Evolutionary conservation across 179 eudicot species (phyloP).

Genomic region (Drosera spatulata): DNA sequence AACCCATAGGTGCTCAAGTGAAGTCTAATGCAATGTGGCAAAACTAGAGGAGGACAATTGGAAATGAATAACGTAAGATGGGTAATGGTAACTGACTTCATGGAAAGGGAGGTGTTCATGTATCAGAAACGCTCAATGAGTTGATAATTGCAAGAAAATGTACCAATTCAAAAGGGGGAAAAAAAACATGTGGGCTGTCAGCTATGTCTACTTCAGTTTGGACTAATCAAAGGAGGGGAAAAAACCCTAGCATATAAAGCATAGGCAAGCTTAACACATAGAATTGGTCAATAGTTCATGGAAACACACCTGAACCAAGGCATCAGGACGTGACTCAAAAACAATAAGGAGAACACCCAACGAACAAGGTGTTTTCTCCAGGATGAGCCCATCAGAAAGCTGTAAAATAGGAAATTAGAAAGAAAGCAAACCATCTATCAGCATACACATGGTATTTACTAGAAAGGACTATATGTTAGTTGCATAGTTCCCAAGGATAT

Average conservation of each 20-base stretch:
- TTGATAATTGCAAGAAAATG: no score
- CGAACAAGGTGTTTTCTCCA: constrained; percentile 76
- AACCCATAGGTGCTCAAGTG: no score
- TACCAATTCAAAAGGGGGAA: no score
- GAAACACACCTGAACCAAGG: constrained; percentile 73
- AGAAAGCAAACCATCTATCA: neutral
- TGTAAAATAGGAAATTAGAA: constrained; percentile 13
- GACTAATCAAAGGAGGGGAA: no score
- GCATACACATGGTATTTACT: neutral
- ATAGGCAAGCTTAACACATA: neutral
- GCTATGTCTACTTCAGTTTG: no score
- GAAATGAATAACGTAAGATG: no score
- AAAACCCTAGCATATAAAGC: neutral
- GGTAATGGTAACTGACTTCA: no score
- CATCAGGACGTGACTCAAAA: constrained; percentile 93
- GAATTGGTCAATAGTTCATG: neutral
- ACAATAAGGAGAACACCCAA: constrained; percentile 85
- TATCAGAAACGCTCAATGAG: no score
- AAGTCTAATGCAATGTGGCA: no score
- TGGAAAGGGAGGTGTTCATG: no score
- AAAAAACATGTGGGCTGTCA: no score
- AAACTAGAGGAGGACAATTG: no score
- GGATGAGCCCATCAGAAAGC: constrained; percentile 69
- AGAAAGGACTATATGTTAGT: neutral
- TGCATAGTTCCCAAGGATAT: neutral